Conservation (phyloP, 2,329 filamentous ascomycete genomes). For the Verticillium tricorpus region DNA sequence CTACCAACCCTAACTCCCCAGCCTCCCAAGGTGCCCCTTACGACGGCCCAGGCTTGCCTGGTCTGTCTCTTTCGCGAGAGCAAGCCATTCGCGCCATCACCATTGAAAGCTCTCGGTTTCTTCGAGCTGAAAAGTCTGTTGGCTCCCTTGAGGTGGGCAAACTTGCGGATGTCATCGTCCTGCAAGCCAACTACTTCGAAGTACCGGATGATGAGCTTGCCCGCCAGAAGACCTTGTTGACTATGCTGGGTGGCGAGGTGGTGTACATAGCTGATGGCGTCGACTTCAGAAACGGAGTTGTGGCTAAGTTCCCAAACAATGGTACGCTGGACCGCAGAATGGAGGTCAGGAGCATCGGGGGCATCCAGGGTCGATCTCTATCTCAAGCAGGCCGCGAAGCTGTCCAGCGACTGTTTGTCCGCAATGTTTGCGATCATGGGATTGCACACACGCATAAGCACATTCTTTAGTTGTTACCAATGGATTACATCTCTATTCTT, state of each 20-base stretch:
- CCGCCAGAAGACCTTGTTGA: constrained; percentile 18
- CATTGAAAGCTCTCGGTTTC: constrained; percentile 13
- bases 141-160: constrained; percentile 21
- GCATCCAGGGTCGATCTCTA: constrained; percentile 5
- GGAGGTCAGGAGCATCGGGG: constrained; percentile 3
- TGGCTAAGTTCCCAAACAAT: constrained; percentile 19
- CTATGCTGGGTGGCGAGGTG: constrained; percentile 21
- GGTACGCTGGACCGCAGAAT: constrained; percentile 4
- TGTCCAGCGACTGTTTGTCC: neutral
- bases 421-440: constrained; percentile 1
- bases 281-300: constrained; percentile 14
- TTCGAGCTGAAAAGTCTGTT: constrained; percentile 18
- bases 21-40: constrained; percentile 16
- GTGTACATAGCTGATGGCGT: constrained; percentile 18
- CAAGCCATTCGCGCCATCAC: constrained; percentile 3
- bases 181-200: constrained; percentile 20
- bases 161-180: constrained; percentile 18
- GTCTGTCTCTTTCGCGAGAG: constrained; percentile 16
- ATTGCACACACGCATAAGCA: neutral
- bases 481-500: too few relatives aligned
- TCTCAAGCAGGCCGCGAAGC: neutral
- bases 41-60: constrained; percentile 14
- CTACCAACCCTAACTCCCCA: constrained; percentile 19
- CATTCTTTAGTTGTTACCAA: neutral
- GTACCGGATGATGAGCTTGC: constrained; percentile 18